phyloP scores from a whole-genome alignment of 2,329 filamentous ascomycete genomes.

The Neofusicoccum parvum region DNA sequence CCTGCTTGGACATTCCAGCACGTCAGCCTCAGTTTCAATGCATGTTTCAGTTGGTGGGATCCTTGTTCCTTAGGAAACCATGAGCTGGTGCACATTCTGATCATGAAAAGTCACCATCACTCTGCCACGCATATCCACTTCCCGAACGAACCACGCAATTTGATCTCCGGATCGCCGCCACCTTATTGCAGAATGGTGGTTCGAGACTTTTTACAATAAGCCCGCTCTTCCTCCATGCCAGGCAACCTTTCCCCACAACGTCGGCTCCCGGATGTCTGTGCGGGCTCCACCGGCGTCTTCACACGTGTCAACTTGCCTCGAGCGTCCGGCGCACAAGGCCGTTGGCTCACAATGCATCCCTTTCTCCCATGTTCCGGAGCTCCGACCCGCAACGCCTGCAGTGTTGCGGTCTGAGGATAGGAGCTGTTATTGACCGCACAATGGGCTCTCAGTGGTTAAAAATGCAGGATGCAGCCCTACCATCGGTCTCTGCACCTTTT shows the following conservation, averaged over 20 bases:
- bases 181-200: not conserved
- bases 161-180: slow-evolving; percentile 1
- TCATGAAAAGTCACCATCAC: no score
- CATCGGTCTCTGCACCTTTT: not conserved
- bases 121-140: no score
- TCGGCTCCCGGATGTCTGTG: slow-evolving; percentile 18
- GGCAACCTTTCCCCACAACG: slow-evolving; percentile 2
- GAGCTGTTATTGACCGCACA: slow-evolving; percentile 4
- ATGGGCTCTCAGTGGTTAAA: not conserved
- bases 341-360: slow-evolving; percentile 8
- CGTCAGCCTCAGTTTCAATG: no score
- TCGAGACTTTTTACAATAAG: not conserved
- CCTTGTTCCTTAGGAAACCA: no score
- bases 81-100: no score
- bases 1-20: no score
- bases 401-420: slow-evolving; percentile 15
- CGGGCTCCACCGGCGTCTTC: slow-evolving; percentile 12
- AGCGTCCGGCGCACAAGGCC: slow-evolving; percentile 10
- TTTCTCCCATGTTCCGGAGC: not conserved
- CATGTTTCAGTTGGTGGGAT: no score
- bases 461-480: not conserved
- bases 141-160: not conserved
- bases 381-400: not conserved
- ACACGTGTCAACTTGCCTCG: slow-evolving; percentile 11
- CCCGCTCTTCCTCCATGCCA: not conserved